Evolutionary conservation across 441 rosid genomes (phyloP).

Genomic region (Croton laevigatus): DNA sequence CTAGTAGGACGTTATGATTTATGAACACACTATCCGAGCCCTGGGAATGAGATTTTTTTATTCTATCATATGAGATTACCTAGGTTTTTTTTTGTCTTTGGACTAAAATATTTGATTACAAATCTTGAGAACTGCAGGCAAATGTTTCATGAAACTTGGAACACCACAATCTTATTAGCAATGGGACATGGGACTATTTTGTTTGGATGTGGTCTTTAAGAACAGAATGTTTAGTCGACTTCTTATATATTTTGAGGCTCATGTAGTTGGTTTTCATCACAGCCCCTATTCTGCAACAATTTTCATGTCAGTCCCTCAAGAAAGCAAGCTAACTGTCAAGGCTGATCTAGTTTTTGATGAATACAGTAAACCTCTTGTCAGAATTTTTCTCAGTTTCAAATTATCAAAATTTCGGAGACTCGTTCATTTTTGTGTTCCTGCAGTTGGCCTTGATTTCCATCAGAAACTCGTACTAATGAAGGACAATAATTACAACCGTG

Average conservation of each 20-base stretch:
- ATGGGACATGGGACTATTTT: neutral
- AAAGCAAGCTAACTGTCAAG: constrained; percentile 62
- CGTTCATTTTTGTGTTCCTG: constrained; percentile 23
- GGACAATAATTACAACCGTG: constrained; percentile 32
- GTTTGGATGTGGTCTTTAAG: neutral
- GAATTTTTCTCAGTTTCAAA: neutral
- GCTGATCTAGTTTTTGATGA: constrained; percentile 91
- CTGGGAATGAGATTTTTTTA: neutral
- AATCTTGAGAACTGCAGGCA: neutral
- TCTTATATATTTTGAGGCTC: constrained; percentile 1
- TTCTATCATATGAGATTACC: neutral
- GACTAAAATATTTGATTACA: neutral
- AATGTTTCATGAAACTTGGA: neutral
- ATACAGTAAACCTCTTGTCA: constrained; percentile 52
- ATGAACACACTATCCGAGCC: neutral
- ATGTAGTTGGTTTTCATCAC: constrained; percentile 31
- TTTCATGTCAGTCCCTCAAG: constrained; percentile 44
- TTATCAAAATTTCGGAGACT: constrained; percentile 3
- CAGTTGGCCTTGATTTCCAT: constrained; percentile 89
- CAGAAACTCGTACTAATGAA: constrained; percentile 47
- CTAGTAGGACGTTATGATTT: neutral
- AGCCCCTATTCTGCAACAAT: constrained; percentile 74
- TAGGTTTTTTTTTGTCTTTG: neutral
- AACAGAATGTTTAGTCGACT: constrained; percentile 1
- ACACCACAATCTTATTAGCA: neutral